phyloP scores from a whole-genome alignment of 2,329 filamentous ascomycete genomes.

The Monilinia vaccinii-corymbosi region DNA sequence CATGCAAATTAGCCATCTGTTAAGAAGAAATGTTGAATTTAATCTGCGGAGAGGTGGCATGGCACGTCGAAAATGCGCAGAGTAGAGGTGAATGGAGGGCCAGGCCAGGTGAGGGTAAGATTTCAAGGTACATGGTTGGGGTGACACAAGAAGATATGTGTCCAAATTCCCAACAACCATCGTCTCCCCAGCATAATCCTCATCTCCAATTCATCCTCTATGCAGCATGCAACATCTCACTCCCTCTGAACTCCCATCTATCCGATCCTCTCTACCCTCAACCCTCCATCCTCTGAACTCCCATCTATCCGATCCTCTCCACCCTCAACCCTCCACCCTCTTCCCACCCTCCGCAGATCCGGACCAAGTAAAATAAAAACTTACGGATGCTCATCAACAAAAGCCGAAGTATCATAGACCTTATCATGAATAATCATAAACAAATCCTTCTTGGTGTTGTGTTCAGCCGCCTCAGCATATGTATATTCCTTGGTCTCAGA shows the following conservation, averaged over 20 bases:
- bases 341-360: not conserved
- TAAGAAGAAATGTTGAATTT: not conserved
- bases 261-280: not conserved
- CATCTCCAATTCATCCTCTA: not conserved
- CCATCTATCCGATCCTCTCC: not conserved
- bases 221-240: not conserved
- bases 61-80: not conserved
- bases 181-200: not conserved
- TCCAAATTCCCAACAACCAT: not conserved
- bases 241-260: not conserved
- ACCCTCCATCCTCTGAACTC: not conserved
- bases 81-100: not conserved
- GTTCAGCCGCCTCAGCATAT: slow-evolving; percentile 71
- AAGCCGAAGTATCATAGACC: slow-evolving; percentile 82
- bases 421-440: slow-evolving; percentile 92
- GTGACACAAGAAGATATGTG: not conserved
- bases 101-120: not conserved
- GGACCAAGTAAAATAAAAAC: slow-evolving; percentile 29
- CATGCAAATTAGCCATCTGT: slow-evolving; percentile 14
- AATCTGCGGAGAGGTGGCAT: not conserved
- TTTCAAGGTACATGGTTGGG: not conserved
- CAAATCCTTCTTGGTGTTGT: slow-evolving; percentile 90
- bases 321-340: not conserved
- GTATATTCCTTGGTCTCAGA: slow-evolving; percentile 47
- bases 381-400: slow-evolving; percentile 94